Evolutionary conservation across 495 filamentous ascomycete genomes (phyloP).

Genomic region (Xylaria intraflava): DNA sequence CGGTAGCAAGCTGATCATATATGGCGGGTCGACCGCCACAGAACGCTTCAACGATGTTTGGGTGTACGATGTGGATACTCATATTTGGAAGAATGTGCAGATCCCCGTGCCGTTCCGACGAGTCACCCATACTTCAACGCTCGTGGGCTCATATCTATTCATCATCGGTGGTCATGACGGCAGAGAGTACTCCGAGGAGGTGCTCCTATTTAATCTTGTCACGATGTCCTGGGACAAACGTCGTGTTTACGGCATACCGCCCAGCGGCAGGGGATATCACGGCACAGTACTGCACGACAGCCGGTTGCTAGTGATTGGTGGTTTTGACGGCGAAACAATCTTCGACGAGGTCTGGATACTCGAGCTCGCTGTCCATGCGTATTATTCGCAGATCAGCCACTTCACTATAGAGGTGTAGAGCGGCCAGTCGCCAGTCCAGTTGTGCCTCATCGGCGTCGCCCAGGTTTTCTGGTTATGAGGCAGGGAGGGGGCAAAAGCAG

Average conservation of each 20-base stretch:
- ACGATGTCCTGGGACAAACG: constrained; percentile 63
- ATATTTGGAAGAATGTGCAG: constrained; percentile 46
- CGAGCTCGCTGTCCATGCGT: constrained; percentile 58
- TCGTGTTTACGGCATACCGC: constrained; percentile 55
- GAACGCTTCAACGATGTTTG: constrained; percentile 64
- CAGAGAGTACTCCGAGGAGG: constrained; percentile 58
- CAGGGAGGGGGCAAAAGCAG: background rate
- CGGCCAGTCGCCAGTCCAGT: background rate
- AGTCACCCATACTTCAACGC: constrained; percentile 57
- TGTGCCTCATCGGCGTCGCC: background rate
- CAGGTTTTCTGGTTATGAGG: background rate
- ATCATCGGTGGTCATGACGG: constrained; percentile 62
- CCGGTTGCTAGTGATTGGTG: constrained; percentile 53
- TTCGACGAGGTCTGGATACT: constrained; percentile 58
- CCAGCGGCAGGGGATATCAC: constrained; percentile 57
- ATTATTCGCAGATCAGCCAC: constrained; percentile 63
- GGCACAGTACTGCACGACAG: constrained; percentile 56
- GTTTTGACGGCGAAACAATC: constrained; percentile 57
- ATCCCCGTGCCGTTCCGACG: constrained; percentile 51
- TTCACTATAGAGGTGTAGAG: constrained; percentile 58
- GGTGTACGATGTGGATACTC: constrained; percentile 57
- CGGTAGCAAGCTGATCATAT: constrained; percentile 60
- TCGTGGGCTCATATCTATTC: constrained; percentile 61
- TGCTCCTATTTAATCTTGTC: constrained; percentile 58
- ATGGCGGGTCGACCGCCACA: constrained; percentile 57